phyloP scores from a whole-genome alignment of 352 stramenopile species.

The Blastocystis sp. region DNA sequence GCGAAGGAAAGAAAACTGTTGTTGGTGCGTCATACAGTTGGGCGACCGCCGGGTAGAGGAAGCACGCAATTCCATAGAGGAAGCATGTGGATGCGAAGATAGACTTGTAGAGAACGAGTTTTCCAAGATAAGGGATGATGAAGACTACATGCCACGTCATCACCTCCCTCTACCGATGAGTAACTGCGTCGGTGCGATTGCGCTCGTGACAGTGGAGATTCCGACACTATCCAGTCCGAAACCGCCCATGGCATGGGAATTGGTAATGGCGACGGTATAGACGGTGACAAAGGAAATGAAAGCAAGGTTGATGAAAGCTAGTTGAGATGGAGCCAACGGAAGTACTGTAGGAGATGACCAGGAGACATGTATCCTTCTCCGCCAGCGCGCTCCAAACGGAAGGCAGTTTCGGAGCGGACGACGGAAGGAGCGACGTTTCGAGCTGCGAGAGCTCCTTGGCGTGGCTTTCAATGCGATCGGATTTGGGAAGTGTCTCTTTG shows the following conservation, averaged over 20 bases:
- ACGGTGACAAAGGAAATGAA: not conserved
- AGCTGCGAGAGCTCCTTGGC: not conserved
- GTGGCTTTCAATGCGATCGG: not conserved
- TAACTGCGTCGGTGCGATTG: not conserved
- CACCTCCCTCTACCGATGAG: too few relatives aligned
- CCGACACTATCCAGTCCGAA: not conserved
- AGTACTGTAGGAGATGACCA: not conserved
- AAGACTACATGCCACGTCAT: too few relatives aligned
- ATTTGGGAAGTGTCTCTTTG: not conserved
- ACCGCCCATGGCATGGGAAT: not conserved
- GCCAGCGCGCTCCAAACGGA: not conserved
- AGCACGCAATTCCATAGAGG: not conserved
- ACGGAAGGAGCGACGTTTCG: not conserved
- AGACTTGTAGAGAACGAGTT: not conserved
- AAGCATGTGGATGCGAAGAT: not conserved
- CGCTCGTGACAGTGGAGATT: not conserved
- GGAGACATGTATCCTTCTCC: not conserved
- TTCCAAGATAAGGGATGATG: not conserved
- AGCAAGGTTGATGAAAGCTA: not conserved
- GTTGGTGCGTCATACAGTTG: not conserved
- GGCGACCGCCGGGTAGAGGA: not conserved
- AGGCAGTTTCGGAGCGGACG: not conserved
- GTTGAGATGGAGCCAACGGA: not conserved
- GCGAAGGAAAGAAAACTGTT: not conserved
- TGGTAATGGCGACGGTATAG: not conserved